Evolutionary conservation across 2,329 filamentous ascomycete species (phyloP), one percentile per base, ranked within the genome.

Genomic region (Corynespora cassiicola): DNA sequence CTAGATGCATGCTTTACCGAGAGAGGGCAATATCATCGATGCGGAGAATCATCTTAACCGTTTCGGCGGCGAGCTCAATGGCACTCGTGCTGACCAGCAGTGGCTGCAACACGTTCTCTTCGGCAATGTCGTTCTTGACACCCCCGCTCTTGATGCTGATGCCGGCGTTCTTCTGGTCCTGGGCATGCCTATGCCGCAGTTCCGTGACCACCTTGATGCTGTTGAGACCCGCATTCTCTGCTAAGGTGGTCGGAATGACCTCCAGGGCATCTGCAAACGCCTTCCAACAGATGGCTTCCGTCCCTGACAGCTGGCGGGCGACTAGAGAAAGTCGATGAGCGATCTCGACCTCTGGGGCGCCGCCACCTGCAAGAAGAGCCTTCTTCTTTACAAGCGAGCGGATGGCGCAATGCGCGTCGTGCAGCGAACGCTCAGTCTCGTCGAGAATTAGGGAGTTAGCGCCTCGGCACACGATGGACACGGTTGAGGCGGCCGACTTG

Each of bases 341-440:
- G 58, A 99, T 92, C 73, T 97, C 91, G 61, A 97, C 95, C 73
- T 99, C 94, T 17, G 94, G 89, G 2, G 94, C 94, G 66, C 94
- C 94, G 62, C 94, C 94, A 70, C 94, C 94, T 10, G 95, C 92
- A 60, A 99, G 95, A 40, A 99, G 82, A n/a, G 94, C 94, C 56
- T 95, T 95, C 84, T 97, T 99, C 84, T 99, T 99, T 56, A 99
- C 94, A 45, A 99, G 75, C 67, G 94, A 99, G 58, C 94, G 87
- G 58, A 99, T 91, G 33, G 97, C 94, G 68, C 94, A 99, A 51
- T 97, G 90, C 19, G 94, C 94, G 62, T 99, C 94, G 78, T 99
- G 94, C 38, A 99, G 81, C 54, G 88, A 94, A 59, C 94, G 89
- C 79, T 97, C 94, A 1, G 94, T 95, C 75, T 99, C 94, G 66